These are phyloP conservation scores for Rhizoclosmatium globosum DNA, from an alignment of 192 early-diverging fungal genomes.

Conservation along the genomic window DNA sequence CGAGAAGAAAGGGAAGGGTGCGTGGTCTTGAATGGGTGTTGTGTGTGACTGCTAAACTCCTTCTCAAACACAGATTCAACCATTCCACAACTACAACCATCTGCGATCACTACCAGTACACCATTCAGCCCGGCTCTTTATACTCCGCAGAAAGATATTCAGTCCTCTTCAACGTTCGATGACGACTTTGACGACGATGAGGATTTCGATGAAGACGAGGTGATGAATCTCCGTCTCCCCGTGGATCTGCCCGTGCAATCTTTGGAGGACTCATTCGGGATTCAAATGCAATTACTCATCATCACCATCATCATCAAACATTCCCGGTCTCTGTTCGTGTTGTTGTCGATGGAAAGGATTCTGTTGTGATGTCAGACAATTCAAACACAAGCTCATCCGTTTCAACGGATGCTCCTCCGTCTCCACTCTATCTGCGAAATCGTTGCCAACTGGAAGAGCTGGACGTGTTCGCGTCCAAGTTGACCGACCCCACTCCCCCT, in stretches of 20 bases:
- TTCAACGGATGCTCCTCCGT: not conserved
- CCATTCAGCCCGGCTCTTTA: constrained; percentile 11
- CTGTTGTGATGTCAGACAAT: not conserved
- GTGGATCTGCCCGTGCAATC: constrained; percentile 14
- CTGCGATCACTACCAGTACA: not conserved
- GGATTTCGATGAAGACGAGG: constrained; percentile 55
- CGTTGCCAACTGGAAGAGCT: not conserved
- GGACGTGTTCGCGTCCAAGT: constrained; percentile 7
- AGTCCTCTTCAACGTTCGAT: constrained; percentile 13
- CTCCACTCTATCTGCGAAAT: not conserved
- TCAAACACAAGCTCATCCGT: not conserved
- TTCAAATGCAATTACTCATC: not conserved
- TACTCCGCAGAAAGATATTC: constrained; percentile 22
- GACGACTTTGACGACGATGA: constrained; percentile 45
- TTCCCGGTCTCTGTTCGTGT: constrained; percentile 12
- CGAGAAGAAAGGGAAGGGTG: constrained; percentile 15
- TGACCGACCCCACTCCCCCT: not conserved
- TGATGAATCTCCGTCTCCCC: constrained; percentile 10
- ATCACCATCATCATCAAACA: constrained; percentile 6
- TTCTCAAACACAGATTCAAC: no score
- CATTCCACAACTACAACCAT: not conserved
- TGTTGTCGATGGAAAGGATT: constrained; percentile 32
- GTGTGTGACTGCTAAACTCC: not conserved
- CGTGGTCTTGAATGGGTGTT: not conserved
- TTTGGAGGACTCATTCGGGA: constrained; percentile 17